phyloP scores from a whole-genome alignment of 257 asterid genomes.

The Cynanchum wilfordii region DNA sequence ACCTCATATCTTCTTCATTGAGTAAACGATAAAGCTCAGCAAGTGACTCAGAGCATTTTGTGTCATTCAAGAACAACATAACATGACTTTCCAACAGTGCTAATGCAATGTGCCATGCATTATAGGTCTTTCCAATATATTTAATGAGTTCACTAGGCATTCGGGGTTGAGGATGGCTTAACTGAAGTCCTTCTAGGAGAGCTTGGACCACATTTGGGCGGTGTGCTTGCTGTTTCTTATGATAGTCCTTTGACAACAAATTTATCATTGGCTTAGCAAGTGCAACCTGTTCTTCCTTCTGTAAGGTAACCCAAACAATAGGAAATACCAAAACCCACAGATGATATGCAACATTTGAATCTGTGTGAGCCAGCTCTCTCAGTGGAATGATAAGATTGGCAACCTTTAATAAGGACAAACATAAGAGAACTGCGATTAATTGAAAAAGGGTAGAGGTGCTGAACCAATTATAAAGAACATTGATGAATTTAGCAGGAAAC shows the following conservation, averaged over 20 bases:
- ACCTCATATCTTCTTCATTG: constrained; percentile 99
- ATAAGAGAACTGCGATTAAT: background rate
- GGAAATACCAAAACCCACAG: constrained; percentile 99
- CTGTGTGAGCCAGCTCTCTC: constrained; percentile 91
- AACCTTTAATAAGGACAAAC: constrained; percentile 39
- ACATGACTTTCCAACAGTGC: constrained; percentile 97
- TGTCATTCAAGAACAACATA: constrained; percentile 83
- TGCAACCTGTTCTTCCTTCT: constrained; percentile 89
- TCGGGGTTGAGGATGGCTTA: constrained; percentile 99
- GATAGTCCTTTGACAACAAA: constrained; percentile 92
- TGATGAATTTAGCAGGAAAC: background rate
- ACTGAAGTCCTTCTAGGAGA: constrained; percentile 95
- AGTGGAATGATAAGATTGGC: constrained; percentile 89
- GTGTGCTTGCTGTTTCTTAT: constrained; percentile 87
- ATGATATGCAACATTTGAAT: constrained; percentile 92
- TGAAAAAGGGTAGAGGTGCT: background rate
- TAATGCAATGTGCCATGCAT: constrained; percentile 95
- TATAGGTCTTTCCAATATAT: constrained; percentile 93
- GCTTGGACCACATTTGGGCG: constrained; percentile 99
- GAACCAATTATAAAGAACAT: background rate
- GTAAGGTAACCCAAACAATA: constrained; percentile 98
- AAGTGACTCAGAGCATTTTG: constrained; percentile 93
- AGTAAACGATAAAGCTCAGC: constrained; percentile 98
- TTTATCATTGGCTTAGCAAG: constrained; percentile 97
- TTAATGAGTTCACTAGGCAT: constrained; percentile 99